Conservation (phyloP, 192 early-diverging fungal species). For the Entomortierella beljakovae region DNA sequence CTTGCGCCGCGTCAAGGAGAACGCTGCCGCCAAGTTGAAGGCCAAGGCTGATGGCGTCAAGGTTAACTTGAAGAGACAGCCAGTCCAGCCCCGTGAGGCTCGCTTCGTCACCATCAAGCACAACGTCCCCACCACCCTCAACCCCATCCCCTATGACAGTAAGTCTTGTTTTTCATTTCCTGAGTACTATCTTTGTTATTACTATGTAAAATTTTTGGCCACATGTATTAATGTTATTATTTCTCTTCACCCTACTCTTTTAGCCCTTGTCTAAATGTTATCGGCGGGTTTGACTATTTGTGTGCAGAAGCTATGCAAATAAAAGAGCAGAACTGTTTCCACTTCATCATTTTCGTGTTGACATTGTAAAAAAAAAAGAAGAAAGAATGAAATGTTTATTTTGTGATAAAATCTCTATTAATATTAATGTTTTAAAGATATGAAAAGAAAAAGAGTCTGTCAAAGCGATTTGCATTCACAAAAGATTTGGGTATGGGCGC, state of each 20-base stretch:
- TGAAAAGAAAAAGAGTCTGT: background rate
- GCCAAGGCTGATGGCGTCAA: constrained; percentile 84
- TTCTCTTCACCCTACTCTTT: constrained; percentile 2
- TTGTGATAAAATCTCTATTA: background rate
- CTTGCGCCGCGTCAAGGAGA: constrained; percentile 96
- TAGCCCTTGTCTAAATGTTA: constrained; percentile 54
- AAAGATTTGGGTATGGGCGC: background rate
- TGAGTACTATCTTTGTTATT: background rate
- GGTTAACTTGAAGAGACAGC: constrained; percentile 91
- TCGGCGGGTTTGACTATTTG: constrained; percentile 18
- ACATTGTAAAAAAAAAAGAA: background rate
- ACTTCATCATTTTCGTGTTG: background rate
- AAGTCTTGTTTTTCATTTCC: constrained; percentile 11
- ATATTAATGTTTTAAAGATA: background rate
- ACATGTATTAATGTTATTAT: background rate
- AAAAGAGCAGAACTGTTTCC: constrained; percentile 41
- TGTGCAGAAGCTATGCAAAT: constrained; percentile 54
- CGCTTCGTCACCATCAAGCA: constrained; percentile 88
- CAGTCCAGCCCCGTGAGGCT: constrained; percentile 86
- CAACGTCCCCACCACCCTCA: constrained; percentile 93
- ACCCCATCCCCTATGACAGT: constrained; percentile 94
- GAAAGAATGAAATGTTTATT: background rate
- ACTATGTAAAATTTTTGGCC: no score
- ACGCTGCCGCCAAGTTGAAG: constrained; percentile 85
- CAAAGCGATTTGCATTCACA: background rate